Evolutionary conservation across 768 basidiomycete species (phyloP), one percentile per base, ranked within the genome.

Genomic region (Suillus variegatus): DNA sequence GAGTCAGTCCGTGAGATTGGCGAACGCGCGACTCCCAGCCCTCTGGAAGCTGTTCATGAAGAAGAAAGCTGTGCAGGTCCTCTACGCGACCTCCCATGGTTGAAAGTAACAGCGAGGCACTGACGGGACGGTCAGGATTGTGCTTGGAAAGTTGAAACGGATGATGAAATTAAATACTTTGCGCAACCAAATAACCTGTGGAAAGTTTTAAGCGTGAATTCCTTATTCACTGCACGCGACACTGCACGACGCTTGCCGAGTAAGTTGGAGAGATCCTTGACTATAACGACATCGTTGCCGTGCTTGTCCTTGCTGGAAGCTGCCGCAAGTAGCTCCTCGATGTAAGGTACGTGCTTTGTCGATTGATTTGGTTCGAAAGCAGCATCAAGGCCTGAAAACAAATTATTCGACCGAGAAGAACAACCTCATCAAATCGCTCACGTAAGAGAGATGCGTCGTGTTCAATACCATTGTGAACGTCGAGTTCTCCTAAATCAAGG

Each of bases 201-300:
- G 52, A 54, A 54, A 54, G 18, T 16, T 54, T 54, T 54, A 2
- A 54, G 52, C 52, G 8, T 10, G 18, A 54, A 54, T 4, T 54
- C 52, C 18, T 54, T 32, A 18, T 54, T 54, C 18, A 32, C 28
- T 18, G 52, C 52, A 54, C 52, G 52, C 18, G 52, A 28, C 9
- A 54, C 28, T 54, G 52, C 52, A 35, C 52, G 52, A 54, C 18
- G 52, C 28, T 54, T 54, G 52, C 52, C 52, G 9, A 54, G 52
- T 28, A 54, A 7, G 28, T 32, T 54, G 9, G 52, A 54, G 28
- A 54, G 52, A 32, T 54, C 52, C 52, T 54, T 32, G 28, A 18
- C 9, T 8, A 8, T 54, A 18, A 54, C 5, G 9, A 54, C 52
- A 18, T 32, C 52, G 32, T 54, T 54, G 9, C 52, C 52, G 8